Evolutionary conservation across 192 early-diverging fungal genomes (phyloP), one percentile per base, ranked within the genome.

Genomic region (Coemansia asiatica): DNA sequence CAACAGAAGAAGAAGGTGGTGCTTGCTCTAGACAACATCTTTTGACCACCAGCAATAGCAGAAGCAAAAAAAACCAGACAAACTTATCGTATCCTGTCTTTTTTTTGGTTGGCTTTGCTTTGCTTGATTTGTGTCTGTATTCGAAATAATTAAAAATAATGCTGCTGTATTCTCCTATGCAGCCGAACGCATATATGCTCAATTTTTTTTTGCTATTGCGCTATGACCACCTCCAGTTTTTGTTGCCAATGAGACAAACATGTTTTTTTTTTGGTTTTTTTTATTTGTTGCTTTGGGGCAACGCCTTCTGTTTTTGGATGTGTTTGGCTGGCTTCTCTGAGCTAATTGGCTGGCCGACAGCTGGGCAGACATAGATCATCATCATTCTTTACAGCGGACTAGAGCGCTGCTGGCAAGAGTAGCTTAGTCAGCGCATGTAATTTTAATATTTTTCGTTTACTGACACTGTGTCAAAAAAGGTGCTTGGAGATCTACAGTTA

Each of bases 401-500:
- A 6, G 31, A 33, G 31, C 31, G 31, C n/a, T n/a, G n/a, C n/a
- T n/a, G n/a, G n/a, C n/a, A n/a, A n/a, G n/a, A n/a, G n/a, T n/a
- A n/a, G n/a, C 31, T 8, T 33, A 33, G 31, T 33, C 50, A 1
- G 2, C 50, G 50, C 21, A 23, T 15, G 19, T n/a, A 53, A 6
- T 53, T 27, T 19, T 23, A 53, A 53, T 33, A 33, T 33, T 22
- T 44, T 0, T 18, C 4, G 6, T 53, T 44, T 44, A 16, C 16
- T 44, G 40, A 13, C 40, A 4, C 40, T 16, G 40, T 44, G 40
- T 12, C 54, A 16, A 8, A 3, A 56, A 56, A 56, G n/a, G n/a
- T n/a, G n/a, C n/a, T n/a, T 27, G 29, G 54, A 56, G 54, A 56
- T 56, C 29, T 56, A 27, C 54, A 56, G 28, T 56, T 56, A 56